Percentiles rank a stretch among this genome's conserved stretches.
These are phyloP conservation scores for Tricholoma bakamatsutake DNA, from an alignment of 768 basidiomycete species.

Conservation along the genomic window DNA sequence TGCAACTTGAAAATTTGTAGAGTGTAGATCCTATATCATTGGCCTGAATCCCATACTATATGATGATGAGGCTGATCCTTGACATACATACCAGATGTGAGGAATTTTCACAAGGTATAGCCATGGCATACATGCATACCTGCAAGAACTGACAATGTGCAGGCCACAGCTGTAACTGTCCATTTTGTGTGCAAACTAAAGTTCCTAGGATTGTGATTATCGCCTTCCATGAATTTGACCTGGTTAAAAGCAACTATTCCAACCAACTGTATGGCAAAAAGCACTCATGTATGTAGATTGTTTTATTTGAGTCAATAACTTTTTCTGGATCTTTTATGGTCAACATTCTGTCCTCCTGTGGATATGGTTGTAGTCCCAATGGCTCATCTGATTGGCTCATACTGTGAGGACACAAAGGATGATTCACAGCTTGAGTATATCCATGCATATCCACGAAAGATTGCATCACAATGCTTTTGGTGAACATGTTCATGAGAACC, in stretches of 20 bases:
- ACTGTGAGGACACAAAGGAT: too few relatives aligned
- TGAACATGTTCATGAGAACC: too few relatives aligned
- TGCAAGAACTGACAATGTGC: slow-evolving; percentile 40
- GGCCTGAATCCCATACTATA: slow-evolving; percentile 52
- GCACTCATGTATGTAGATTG: slow-evolving; percentile 14
- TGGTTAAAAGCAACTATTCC: background rate
- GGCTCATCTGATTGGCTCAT: too few relatives aligned
- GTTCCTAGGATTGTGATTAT: slow-evolving; percentile 20
- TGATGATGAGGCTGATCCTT: slow-evolving; percentile 45
- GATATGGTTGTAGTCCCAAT: too few relatives aligned
- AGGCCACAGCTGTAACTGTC: slow-evolving; percentile 36
- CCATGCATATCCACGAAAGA: too few relatives aligned
- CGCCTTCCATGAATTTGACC: slow-evolving; percentile 21
- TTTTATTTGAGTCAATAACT: background rate
- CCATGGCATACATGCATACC: slow-evolving; percentile 24
- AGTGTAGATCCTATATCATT: slow-evolving; percentile 47
- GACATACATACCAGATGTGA: background rate
- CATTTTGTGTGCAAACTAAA: slow-evolving; percentile 21
- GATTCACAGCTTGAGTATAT: too few relatives aligned
- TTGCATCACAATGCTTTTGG: too few relatives aligned
- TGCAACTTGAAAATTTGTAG: slow-evolving; percentile 39
- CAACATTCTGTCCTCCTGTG: too few relatives aligned
- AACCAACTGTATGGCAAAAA: background rate
- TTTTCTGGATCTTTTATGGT: too few relatives aligned
- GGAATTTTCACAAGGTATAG: background rate